Percentiles rank a stretch among this genome's conserved stretches.
Conservation (phyloP, 306 rosid genomes). For the Mimosa bimucronata region DNA sequence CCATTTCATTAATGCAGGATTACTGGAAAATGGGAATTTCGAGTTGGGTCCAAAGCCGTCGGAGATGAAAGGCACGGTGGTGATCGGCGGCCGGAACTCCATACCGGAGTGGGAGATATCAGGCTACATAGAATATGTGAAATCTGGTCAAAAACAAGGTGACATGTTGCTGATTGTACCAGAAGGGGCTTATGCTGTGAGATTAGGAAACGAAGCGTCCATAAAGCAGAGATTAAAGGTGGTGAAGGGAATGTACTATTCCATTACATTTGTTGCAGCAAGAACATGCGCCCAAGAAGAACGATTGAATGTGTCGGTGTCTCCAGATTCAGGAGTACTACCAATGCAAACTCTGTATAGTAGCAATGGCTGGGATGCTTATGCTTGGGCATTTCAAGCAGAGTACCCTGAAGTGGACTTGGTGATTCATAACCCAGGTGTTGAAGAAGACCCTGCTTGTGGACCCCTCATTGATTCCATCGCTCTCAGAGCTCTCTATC, state of each 20-base stretch:
- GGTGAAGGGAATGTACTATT: slow-evolving; percentile 60
- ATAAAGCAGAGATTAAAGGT: slow-evolving; percentile 72
- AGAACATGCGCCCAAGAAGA: slow-evolving; percentile 87
- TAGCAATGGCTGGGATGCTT: slow-evolving; percentile 82
- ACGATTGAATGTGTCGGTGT: slow-evolving; percentile 61
- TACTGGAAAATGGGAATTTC: slow-evolving; percentile 69
- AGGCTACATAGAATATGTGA: slow-evolving; percentile 77
- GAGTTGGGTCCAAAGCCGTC: slow-evolving; percentile 62
- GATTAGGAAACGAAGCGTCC: slow-evolving; percentile 79
- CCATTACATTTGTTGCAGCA: slow-evolving; percentile 73
- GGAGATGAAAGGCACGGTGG: slow-evolving; percentile 67
- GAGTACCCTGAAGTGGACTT: slow-evolving; percentile 41
- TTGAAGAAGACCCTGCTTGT: slow-evolving; percentile 76
- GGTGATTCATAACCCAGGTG: slow-evolving; percentile 69
- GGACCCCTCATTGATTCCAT: slow-evolving; percentile 77
- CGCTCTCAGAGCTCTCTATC: slow-evolving; percentile 55
- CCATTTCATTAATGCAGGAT: slow-evolving; percentile 42
- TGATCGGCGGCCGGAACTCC: slow-evolving; percentile 53
- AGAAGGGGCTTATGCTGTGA: slow-evolving; percentile 76
- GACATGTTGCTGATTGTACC: slow-evolving; percentile 88
- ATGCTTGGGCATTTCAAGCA: slow-evolving; percentile 84
- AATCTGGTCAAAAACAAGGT: slow-evolving; percentile 77
- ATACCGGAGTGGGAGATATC: slow-evolving; percentile 74
- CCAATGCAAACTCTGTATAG: slow-evolving; percentile 80
- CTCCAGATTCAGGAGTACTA: slow-evolving; percentile 71